Base-by-base conservation (phyloP, 2,329 filamentous ascomycete species). In the Didymella segeticola region DNA sequence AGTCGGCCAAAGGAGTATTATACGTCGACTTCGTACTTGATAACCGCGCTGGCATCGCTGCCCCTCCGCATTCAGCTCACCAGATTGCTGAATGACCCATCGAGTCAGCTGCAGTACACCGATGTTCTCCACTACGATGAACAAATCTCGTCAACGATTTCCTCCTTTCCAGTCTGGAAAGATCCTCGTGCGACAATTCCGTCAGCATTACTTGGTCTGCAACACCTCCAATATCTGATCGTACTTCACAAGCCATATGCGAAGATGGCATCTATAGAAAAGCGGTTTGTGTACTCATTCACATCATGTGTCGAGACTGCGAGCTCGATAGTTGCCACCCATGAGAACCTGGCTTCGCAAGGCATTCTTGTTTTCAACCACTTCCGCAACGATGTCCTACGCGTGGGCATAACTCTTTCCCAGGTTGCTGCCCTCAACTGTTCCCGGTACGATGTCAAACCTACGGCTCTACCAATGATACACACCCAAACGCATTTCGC, bases 191-290 rank as follows among this genome's bases (percentile, higher is more conserved):
- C 66, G 5, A 20, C 42, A 1, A 47, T 65, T 11, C 60, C 68
- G n/a, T 46, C 54, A 9, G 63, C 63, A 2, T 51, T 72, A 7
- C 59, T 75, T 1, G 60, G 64, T 8, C 47, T 75, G 14, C 73
- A 75, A 33, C 61, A 75, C 0, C 65, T 60, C 6, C 73, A 75
- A 26, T 74, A 68, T 29, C 58, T 74, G 4, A 53, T 75, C 8
- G 61, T 75, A 11, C 47, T 76, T 9, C 73, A 76, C 42, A 61
- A 57, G 14, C 69, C 72, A 0, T 76, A 69, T 27, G 71, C 71
- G 5, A 67, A 54, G 10, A 48, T 66, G 12, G 68, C 68, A 1
- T 29, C 47, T 3, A 58, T 38, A 6, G 67, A 73, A 25, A 54
- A 60, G 6, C 72, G 63, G 11, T 73, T 66, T 31, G 49, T 56